These are phyloP conservation scores for Apiospora phragmitis DNA, from an alignment of 2,329 filamentous ascomycete species.

Conservation along the genomic window DNA sequence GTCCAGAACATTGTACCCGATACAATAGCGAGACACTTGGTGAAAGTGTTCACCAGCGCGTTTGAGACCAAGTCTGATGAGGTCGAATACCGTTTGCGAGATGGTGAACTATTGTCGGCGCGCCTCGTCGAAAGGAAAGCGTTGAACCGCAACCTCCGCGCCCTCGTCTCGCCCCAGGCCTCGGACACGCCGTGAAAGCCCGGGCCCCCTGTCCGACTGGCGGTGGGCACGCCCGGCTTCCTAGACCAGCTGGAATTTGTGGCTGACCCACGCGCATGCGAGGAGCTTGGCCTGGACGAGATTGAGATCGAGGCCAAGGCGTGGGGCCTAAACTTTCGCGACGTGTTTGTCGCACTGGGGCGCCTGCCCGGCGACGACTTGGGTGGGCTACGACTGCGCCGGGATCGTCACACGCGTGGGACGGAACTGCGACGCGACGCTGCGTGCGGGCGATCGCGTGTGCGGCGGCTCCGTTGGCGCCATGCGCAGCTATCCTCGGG, in stretches of 20 bases:
- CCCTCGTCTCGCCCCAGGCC: no score
- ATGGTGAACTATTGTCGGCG: no score
- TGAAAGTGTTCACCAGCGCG: no score
- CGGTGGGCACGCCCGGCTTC: slow-evolving; percentile 31
- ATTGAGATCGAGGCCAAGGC: slow-evolving; percentile 40
- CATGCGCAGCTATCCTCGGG: not conserved
- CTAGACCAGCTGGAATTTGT: not conserved
- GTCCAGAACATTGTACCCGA: not conserved
- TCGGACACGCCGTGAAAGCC: not conserved
- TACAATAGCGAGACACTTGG: not conserved
- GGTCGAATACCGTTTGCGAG: no score
- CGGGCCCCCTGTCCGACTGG: slow-evolving; percentile 18
- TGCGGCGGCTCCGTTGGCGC: not conserved
- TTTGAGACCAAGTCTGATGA: no score
- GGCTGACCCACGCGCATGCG: not conserved
- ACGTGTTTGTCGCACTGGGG: slow-evolving; percentile 37
- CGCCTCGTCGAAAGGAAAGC: no score
- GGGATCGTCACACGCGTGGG: slow-evolving; percentile 38
- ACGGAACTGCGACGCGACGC: slow-evolving; percentile 28
- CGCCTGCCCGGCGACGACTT: slow-evolving; percentile 29
- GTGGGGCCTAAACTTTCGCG: slow-evolving; percentile 34
- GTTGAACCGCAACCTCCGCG: no score
- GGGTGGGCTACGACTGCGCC: slow-evolving; percentile 43
- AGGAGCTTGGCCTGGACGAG: slow-evolving; percentile 29
- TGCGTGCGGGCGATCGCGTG: slow-evolving; percentile 35